phyloP scores from a whole-genome alignment of 441 rosid species.

The Brassica hybrid region DNA sequence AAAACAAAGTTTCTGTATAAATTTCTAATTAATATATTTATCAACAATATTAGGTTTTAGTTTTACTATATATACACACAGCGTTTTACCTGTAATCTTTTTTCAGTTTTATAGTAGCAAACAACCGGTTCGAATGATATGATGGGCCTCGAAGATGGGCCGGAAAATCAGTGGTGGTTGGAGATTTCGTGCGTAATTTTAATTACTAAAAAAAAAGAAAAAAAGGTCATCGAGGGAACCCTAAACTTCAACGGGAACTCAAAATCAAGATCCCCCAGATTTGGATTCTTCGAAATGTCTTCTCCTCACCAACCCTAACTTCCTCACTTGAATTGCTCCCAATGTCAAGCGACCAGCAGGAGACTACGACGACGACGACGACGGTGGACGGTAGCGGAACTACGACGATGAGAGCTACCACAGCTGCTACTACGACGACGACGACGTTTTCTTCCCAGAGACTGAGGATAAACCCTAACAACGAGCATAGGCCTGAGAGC shows the following conservation, averaged over 20 bases:
- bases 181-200: conserved; percentile 2
- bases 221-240: conserved; percentile 39
- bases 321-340: neutral
- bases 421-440: too few species aligned
- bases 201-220: neutral
- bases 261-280: conserved; percentile 19
- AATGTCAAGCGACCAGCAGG: conserved; percentile 60
- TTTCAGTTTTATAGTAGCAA: too few species aligned
- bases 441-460: conserved; percentile 53
- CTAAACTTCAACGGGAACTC: conserved; percentile 49
- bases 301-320: conserved; percentile 11
- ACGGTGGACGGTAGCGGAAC: conserved; percentile 49
- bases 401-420: conserved; percentile 16
- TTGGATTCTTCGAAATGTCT: conserved; percentile 39
- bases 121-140: too few species aligned
- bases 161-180: neutral
- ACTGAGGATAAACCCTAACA: conserved; percentile 78
- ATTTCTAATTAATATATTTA: too few species aligned
- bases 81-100: too few species aligned
- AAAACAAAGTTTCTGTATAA: too few species aligned
- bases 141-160: neutral
- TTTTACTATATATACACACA: too few species aligned
- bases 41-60: too few species aligned
- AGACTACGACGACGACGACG: conserved; percentile 31
- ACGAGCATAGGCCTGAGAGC: conserved; percentile 75